Evolutionary conservation across 805 yeast genomes (phyloP).

Genomic region (Kuraishia capsulata): DNA sequence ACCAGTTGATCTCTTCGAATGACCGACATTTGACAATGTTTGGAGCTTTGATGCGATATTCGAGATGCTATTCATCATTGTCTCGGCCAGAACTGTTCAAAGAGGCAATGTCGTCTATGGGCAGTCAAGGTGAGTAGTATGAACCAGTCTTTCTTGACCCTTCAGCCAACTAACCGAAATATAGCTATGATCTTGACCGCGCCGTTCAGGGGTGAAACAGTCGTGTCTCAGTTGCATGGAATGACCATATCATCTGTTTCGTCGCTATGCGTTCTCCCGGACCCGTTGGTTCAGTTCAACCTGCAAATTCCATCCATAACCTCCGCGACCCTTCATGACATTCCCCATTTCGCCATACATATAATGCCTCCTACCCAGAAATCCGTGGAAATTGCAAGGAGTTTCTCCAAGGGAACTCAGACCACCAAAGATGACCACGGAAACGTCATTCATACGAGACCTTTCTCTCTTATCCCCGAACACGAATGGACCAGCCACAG

Average conservation of each 20-base stretch:
- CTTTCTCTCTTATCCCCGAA: slow-evolving; percentile 36
- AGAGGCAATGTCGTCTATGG: slow-evolving; percentile 24
- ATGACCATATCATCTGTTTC: slow-evolving; percentile 82
- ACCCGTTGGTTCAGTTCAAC: slow-evolving; percentile 77
- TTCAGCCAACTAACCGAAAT: slow-evolving; percentile 1
- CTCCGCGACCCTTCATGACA: slow-evolving; percentile 51
- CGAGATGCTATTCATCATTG: background rate
- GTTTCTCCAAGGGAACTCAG: slow-evolving; percentile 54
- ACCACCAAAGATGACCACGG: slow-evolving; percentile 21
- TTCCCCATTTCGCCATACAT: slow-evolving; percentile 62
- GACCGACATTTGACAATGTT: too few relatives aligned
- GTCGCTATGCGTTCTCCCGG: slow-evolving; percentile 71
- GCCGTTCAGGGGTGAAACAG: slow-evolving; percentile 16
- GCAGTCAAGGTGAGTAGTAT: slow-evolving; percentile 23
- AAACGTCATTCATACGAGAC: slow-evolving; percentile 30
- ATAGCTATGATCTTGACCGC: slow-evolving; percentile 52
- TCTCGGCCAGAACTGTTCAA: slow-evolving; percentile 8
- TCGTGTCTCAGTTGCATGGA: slow-evolving; percentile 40
- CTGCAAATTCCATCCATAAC: slow-evolving; percentile 82
- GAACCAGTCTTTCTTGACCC: slow-evolving; percentile 2
- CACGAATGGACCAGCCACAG: slow-evolving; percentile 27
- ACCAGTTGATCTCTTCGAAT: too few relatives aligned
- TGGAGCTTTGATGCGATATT: too few relatives aligned
- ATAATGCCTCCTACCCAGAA: slow-evolving; percentile 51
- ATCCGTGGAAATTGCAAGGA: slow-evolving; percentile 52